These are phyloP conservation scores for Glebionis coronaria DNA, from an alignment of 129 eudicot species.

Conservation along the genomic window DNA sequence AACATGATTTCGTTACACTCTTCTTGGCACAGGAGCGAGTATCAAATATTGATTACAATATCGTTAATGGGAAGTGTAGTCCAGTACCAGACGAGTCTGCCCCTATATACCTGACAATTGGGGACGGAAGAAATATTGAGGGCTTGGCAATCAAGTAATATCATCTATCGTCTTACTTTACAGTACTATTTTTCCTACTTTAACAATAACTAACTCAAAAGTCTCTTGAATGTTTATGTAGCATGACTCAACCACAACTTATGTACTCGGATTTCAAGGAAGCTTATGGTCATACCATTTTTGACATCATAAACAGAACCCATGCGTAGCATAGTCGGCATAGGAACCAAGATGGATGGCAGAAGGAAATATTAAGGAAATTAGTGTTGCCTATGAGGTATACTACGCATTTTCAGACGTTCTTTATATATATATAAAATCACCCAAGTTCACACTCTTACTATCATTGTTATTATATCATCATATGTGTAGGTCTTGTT, in stretches of 20 bases:
- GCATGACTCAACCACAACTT: conserved; percentile 89
- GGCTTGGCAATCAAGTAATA: conserved; percentile 73
- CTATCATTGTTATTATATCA: no score
- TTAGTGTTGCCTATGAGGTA: no score
- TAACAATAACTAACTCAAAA: conserved; percentile 6
- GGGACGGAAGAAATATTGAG: conserved; percentile 91
- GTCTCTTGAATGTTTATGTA: conserved; percentile 24
- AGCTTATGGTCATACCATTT: conserved; percentile 84
- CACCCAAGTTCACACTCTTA: no score
- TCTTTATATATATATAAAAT: no score
- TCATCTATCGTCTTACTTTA: conserved; percentile 4
- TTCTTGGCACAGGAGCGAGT: conserved; percentile 57
- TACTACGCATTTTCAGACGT: no score
- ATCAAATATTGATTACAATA: conserved; percentile 66
- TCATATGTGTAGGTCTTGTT: no score
- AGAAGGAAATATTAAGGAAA: no score
- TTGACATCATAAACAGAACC: conserved; percentile 67
- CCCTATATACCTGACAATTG: conserved; percentile 76
- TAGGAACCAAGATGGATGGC: conserved; percentile 80
- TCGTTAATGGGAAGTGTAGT: conserved; percentile 56
- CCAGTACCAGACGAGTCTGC: conserved; percentile 70
- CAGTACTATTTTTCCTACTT: not conserved
- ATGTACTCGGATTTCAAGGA: conserved; percentile 79
- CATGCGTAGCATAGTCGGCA: conserved; percentile 83
- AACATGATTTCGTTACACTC: conserved; percentile 16